Evolutionary conservation across 2,329 filamentous ascomycete genomes (phyloP), one percentile per base, ranked within the genome.

Genomic region (Trichothecium sympodiale): DNA sequence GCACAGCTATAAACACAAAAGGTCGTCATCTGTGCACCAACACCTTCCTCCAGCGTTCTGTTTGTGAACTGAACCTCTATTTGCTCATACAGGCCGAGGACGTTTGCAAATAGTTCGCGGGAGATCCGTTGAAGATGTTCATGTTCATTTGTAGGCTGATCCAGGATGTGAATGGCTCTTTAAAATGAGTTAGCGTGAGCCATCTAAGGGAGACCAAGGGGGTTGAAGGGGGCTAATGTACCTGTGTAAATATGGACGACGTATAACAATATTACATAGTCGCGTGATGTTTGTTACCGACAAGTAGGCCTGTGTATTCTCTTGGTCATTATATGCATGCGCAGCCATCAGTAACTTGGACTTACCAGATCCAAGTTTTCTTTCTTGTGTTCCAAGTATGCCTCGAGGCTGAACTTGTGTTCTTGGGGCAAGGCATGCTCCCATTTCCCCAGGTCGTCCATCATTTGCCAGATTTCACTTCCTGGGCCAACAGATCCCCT

Each of bases 1-100:
- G 67, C 69, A 41, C 68, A 72, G n/a, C 59, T 69, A 35, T 72
- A 73, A 10, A 72, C 66, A 37, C 65, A 69, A 43, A 73, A 73
- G 1, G 66, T 65, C 13, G 67, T 61, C 57, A 73, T 72, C 45
- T 72, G 68, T 3, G 67, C 66, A 2, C 69, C 69, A 13, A 69
- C 60, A 26, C 64, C 64, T 41, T 69, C 67, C 23, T 69, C 62
- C 0, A 59, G 53, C 2, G 60, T 53, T 5, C 63, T 59, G 4
- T 60, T 56, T 12, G 60, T 60, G 39, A 70, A 72, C 37, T 71
- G 67, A 4, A 64, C 62, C 32, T 68, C 60, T 13, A 72, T 62
- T 40, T 72, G 69, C 32, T 67, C 58, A 40, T 63, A 70, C 4
- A 73, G 46, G 1, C 54, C 49, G 20, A 56, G 56, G 4, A 72